phyloP scores from a whole-genome alignment of 495 filamentous ascomycete species.

The Poronia punctata region DNA sequence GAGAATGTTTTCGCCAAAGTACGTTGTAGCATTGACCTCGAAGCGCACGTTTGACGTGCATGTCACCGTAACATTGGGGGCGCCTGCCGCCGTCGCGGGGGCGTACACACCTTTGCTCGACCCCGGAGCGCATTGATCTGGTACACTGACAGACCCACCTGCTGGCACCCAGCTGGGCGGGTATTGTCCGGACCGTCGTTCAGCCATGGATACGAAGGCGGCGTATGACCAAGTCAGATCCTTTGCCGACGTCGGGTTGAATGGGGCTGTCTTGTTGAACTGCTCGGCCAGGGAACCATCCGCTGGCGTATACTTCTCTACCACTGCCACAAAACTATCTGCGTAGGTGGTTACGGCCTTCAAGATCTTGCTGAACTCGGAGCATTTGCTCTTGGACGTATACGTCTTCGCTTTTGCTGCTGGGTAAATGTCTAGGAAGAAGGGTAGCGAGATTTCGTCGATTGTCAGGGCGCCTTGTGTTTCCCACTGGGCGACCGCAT shows the following conservation, averaged over 20 bases:
- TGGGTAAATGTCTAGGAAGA: constrained; percentile 46
- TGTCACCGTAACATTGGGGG: constrained; percentile 25
- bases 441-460: constrained; percentile 37
- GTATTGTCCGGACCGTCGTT: constrained; percentile 17
- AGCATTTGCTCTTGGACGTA: constrained; percentile 4
- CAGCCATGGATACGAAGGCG: constrained; percentile 31
- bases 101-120: constrained; percentile 39
- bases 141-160: constrained; percentile 10
- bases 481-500: constrained; percentile 52
- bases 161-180: constrained; percentile 20
- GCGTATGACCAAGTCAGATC: constrained; percentile 51
- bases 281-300: constrained; percentile 54
- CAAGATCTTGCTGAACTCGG: constrained; percentile 40
- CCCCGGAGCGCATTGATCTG: constrained; percentile 15
- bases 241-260: constrained; percentile 41
- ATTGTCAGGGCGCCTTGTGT: constrained; percentile 37
- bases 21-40: constrained; percentile 36
- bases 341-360: constrained; percentile 49
- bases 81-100: constrained; percentile 32
- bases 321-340: constrained; percentile 50
- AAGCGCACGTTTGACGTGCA: constrained; percentile 35
- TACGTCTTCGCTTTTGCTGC: constrained; percentile 33
- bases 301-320: constrained; percentile 40
- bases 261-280: constrained; percentile 41
- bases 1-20: constrained; percentile 44